Evolutionary conservation across 441 rosid species (phyloP).

Genomic region (Capsella rubella): DNA sequence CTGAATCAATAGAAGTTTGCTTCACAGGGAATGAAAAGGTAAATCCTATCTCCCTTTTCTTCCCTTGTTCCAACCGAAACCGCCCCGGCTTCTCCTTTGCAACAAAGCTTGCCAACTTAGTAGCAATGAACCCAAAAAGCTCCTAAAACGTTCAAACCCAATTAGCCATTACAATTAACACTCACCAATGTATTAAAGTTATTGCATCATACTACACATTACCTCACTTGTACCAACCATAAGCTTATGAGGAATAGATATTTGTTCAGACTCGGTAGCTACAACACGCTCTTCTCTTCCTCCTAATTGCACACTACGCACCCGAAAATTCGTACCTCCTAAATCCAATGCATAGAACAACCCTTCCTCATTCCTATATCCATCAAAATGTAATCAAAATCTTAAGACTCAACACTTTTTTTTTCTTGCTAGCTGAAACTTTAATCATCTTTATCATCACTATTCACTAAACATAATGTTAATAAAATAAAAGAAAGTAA

Average conservation of each 20-base stretch:
- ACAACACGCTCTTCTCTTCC: constrained; percentile 68
- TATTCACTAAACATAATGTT: constrained; percentile 1
- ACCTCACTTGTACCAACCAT: constrained; percentile 88
- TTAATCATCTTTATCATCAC: constrained; percentile 5
- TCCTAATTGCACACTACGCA: constrained; percentile 77
- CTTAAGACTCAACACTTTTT: not conserved
- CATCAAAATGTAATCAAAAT: not conserved
- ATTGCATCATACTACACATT: not conserved
- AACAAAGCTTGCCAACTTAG: constrained; percentile 62
- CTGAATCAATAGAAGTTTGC: constrained; percentile 82
- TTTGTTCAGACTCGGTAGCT: constrained; percentile 72
- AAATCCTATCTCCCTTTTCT: constrained; percentile 83
- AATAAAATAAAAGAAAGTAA: not conserved
- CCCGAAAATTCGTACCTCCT: constrained; percentile 92
- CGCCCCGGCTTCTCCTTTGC: constrained; percentile 57
- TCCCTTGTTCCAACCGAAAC: constrained; percentile 62
- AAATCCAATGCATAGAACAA: constrained; percentile 94
- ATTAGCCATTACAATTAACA: not conserved
- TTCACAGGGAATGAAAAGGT: constrained; percentile 91
- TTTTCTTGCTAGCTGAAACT: not conserved
- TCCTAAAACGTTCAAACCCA: constrained; percentile 48
- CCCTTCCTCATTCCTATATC: constrained; percentile 76
- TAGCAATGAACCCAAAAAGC: constrained; percentile 85
- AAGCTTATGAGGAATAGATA: constrained; percentile 74
- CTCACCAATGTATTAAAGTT: constrained; percentile 14